Base-by-base conservation (phyloP, 2,329 filamentous ascomycete genomes). In the Tolypocladium sp. region DNA sequence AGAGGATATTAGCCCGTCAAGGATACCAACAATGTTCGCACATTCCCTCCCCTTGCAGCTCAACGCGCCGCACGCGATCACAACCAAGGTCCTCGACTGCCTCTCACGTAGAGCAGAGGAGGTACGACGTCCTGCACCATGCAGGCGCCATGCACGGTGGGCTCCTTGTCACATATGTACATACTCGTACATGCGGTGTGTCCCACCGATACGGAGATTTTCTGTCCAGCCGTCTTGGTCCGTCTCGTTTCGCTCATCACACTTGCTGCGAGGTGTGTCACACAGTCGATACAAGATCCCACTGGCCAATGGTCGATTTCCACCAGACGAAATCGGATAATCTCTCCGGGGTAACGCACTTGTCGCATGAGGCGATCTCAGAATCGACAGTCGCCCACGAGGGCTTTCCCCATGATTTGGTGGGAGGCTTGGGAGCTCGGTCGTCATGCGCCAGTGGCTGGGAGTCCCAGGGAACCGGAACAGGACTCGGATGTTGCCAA, bases 291-390 rank as follows among this genome's bases (percentile, higher is more conserved):
- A 46, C 55, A 49, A 42, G 55, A 49, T 56, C 8, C 37, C 41
- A 33, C 17, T 9, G 10, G 37, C 27, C 17, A 55, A 30, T 20
- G 22, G 27, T 20, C 46, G 17, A 33, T 30, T 9, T 13, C 10
- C 25, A 27, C 53, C 22, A 40, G 53, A 15, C 22, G 53, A 55
- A 27, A 17, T n/a, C 37, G 15, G 17, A 27, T 25, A 25, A 41
- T 44, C 38, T 41, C 41, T 49, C 55, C 55, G 30, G 55, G 27
- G 27, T 44, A 46, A 49, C 55, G 40, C 33, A 44, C 42, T 25
- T 46, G 55, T 57, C 41, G 41, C 55, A 57, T 57, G 27, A 57
- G 41, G 41, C 55, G 55, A 57, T 57, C 54, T 53, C 30, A 22
- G 49, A 35, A 30, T 22, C 30, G 30, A 22, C 30, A 7, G 33